Evolutionary conservation across 306 rosid species (phyloP).

Genomic region (Styphnolobium japonicum): DNA sequence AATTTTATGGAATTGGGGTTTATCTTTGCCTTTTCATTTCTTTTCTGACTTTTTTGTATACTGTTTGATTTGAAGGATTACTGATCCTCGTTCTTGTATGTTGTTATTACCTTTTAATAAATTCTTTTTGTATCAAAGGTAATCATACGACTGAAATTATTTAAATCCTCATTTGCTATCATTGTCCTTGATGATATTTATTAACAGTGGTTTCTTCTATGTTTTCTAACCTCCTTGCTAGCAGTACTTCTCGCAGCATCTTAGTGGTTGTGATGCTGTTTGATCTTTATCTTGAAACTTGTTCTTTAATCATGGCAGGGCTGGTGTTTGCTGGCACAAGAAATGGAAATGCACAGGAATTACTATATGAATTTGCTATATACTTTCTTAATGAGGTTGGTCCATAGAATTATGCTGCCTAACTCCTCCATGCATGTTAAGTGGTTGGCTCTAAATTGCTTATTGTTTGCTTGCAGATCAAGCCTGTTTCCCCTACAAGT

Average conservation of each 20-base stretch:
- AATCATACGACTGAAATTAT: neutral
- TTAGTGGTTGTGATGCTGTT: constrained; percentile 2
- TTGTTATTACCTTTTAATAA: neutral
- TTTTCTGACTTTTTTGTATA: no score
- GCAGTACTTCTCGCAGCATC: constrained; percentile 4
- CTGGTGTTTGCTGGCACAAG: constrained; percentile 92
- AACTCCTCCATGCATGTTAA: constrained; percentile 20
- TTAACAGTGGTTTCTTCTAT: constrained; percentile 1
- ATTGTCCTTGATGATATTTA: neutral
- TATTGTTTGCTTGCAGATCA: constrained; percentile 53
- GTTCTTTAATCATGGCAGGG: constrained; percentile 49
- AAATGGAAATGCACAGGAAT: constrained; percentile 77
- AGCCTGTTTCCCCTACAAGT: constrained; percentile 64
- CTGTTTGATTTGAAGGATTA: no score
- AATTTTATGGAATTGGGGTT: no score
- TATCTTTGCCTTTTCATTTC: no score
- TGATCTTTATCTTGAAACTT: constrained; percentile 23
- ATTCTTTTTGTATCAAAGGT: neutral
- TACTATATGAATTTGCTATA: constrained; percentile 75
- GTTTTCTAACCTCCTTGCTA: constrained; percentile 3
- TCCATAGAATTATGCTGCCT: constrained; percentile 17
- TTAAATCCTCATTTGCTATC: neutral
- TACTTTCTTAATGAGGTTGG: constrained; percentile 91
- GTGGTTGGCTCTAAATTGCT: constrained; percentile 7
- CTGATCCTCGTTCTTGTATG: neutral